Evolutionary conservation across 2,329 filamentous ascomycete genomes (phyloP).

Genomic region (Aspergillus sergii): DNA sequence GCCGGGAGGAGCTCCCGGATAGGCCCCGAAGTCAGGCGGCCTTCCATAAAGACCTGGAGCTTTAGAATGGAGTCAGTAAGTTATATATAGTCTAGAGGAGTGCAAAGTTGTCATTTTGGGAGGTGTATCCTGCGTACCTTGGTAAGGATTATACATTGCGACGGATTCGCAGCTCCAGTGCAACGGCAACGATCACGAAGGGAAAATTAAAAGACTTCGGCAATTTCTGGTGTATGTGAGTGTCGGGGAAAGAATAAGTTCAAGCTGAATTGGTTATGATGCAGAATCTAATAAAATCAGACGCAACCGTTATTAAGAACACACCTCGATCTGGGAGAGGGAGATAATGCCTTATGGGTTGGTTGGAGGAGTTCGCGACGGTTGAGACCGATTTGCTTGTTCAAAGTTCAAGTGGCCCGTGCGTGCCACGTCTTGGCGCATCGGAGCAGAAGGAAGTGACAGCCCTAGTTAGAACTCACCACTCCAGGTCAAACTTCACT

Average conservation of each 20-base stretch:
- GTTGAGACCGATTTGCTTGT: constrained; percentile 14
- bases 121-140: constrained; percentile 33
- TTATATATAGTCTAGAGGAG: neutral
- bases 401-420: constrained; percentile 21
- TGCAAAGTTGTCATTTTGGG: neutral
- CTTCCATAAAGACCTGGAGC: constrained; percentile 66
- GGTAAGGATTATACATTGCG: constrained; percentile 50
- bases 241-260: neutral
- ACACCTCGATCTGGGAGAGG: neutral
- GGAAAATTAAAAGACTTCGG: constrained; percentile 1
- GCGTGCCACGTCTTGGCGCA: constrained; percentile 9
- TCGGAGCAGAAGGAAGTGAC: neutral
- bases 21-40: constrained; percentile 72
- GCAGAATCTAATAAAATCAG: neutral
- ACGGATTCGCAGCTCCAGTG: constrained; percentile 18
- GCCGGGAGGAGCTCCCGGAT: constrained; percentile 76
- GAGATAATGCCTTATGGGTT: constrained; percentile 1
- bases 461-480: neutral
- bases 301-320: neutral
- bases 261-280: neutral
- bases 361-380: constrained; percentile 10
- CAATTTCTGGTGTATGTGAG: neutral
- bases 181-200: neutral
- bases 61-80: constrained; percentile 22
- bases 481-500: neutral